These are phyloP conservation scores for Annulohypoxylon moriforme DNA, from an alignment of 495 filamentous ascomycete genomes.

Conservation along the genomic window DNA sequence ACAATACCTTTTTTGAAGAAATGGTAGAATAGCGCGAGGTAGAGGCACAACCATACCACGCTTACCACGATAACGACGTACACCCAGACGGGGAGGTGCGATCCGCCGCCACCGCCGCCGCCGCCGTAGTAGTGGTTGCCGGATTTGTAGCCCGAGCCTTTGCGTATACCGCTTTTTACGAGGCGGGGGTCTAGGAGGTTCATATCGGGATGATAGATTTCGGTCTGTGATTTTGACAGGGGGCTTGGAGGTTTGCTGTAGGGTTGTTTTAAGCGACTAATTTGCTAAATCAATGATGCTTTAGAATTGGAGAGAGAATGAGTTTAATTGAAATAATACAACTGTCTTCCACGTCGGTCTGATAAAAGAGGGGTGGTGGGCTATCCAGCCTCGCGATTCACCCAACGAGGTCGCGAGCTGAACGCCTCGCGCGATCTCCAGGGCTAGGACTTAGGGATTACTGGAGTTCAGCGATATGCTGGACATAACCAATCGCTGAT, in stretches of 20 bases:
- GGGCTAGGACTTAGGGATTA: background rate
- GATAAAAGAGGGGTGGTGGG: slow-evolving; percentile 18
- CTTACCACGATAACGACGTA: slow-evolving; percentile 17
- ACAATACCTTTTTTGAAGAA: slow-evolving; percentile 24
- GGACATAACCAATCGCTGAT: background rate
- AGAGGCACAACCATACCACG: slow-evolving; percentile 21
- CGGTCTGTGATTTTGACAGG: too few relatives aligned
- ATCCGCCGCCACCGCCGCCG: slow-evolving; percentile 3
- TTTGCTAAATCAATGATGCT: background rate
- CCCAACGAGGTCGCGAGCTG: slow-evolving; percentile 17
- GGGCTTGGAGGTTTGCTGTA: background rate
- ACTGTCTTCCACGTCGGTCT: background rate
- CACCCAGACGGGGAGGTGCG: slow-evolving; percentile 19
- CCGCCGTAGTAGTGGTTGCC: slow-evolving; percentile 1
- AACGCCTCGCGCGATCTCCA: slow-evolving; percentile 5
- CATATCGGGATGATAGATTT: too few relatives aligned
- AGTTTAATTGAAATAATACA: background rate
- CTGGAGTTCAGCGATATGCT: background rate
- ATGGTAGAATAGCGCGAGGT: slow-evolving; percentile 8
- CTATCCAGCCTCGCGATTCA: slow-evolving; percentile 32
- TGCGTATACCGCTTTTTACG: slow-evolving; percentile 27
- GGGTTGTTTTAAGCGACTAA: too few relatives aligned
- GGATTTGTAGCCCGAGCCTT: background rate
- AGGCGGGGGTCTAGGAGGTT: slow-evolving; percentile 18
- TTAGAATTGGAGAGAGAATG: background rate